Evolutionary conservation across 1,284 basidiomycete species (phyloP).

Genomic region (Takashimella koratensis): DNA sequence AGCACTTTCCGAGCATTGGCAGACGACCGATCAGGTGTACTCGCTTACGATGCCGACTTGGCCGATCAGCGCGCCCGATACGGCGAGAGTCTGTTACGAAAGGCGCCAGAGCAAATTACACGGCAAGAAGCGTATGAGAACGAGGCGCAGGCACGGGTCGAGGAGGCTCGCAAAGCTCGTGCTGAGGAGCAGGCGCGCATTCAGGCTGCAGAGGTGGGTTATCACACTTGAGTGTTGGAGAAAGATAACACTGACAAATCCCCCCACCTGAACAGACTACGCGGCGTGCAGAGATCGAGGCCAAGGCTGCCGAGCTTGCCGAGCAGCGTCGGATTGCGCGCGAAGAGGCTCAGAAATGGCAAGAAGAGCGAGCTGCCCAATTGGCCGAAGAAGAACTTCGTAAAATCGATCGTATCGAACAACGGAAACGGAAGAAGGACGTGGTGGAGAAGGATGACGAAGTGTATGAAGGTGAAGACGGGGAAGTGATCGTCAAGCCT

Average conservation of each 20-base stretch:
- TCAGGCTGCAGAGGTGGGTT: constrained; percentile 41
- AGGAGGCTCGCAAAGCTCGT: constrained; percentile 59
- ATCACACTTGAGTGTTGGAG: constrained; percentile 27
- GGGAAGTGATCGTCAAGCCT: constrained; percentile 16
- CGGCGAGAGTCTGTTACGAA: constrained; percentile 74
- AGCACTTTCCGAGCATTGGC: constrained; percentile 80
- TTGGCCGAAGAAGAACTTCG: constrained; percentile 48
- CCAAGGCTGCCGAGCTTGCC: constrained; percentile 65
- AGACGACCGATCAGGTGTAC: constrained; percentile 61
- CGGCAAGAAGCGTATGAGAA: constrained; percentile 70
- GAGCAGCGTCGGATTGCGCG: constrained; percentile 68
- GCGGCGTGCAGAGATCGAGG: constrained; percentile 49
- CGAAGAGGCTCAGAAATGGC: constrained; percentile 65
- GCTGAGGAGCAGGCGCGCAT: constrained; percentile 47
- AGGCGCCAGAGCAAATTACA: constrained; percentile 70
- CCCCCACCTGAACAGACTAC: constrained; percentile 13
- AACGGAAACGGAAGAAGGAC: constrained; percentile 41
- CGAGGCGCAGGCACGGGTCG: constrained; percentile 67
- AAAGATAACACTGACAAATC: constrained; percentile 54
- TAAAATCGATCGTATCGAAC: constrained; percentile 36
- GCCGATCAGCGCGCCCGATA: constrained; percentile 84
- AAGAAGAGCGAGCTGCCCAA: constrained; percentile 46
- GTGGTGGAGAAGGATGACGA: constrained; percentile 32
- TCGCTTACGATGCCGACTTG: constrained; percentile 82
- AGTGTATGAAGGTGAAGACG: constrained; percentile 23